Base-by-base conservation (phyloP, 768 basidiomycete species). In the Guyanaporus albipodus region DNA sequence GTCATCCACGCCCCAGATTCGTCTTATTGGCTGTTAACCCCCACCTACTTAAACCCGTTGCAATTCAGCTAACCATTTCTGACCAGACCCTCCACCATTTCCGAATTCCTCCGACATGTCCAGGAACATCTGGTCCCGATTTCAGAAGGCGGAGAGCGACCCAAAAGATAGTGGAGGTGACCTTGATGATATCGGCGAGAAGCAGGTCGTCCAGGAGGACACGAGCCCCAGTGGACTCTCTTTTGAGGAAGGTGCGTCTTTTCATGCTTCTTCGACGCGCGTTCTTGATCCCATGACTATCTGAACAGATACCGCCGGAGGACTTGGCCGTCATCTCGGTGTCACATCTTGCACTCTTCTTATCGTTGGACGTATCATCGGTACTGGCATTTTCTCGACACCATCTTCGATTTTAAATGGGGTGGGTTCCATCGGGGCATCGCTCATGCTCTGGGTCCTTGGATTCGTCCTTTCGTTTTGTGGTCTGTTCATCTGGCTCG, bases 341-440 rank as follows among this genome's bases (percentile, higher is more conserved):
- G 71, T 80, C 2, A 75, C 76, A 47, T 76, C 73, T 35, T 80
- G 78, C 49, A 80, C 79, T 0, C 70, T 80, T 53, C 66, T 79
- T 17, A 79, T 79, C 28, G 72, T 80, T 22, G 79, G 79, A 0
- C 70, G 72, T 21, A 78, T 82, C 47, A 80, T 81, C 52, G 79
- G 80, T 0, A 82, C 80, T 0, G 80, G 79, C n/a, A 82, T 83
- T 49, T 82, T 82, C 64, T 78, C 78, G 1, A 81, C 80, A 0
- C 81, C 80, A 0, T 79, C 79, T 0, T 76, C 76, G 1, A 82
- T 83, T 54, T 70, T 83, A 24, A 68, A 62, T 0, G 75, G 77
- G 0, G 80, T 82, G 0, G 76, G 75, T 11, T 80, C 78, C 6
- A 66, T 82, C 15, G 81, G 80, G 17, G 79, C 80, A 1, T 80